phyloP scores from a whole-genome alignment of 1,284 basidiomycete genomes.

The Ceratobasidium sp. region DNA sequence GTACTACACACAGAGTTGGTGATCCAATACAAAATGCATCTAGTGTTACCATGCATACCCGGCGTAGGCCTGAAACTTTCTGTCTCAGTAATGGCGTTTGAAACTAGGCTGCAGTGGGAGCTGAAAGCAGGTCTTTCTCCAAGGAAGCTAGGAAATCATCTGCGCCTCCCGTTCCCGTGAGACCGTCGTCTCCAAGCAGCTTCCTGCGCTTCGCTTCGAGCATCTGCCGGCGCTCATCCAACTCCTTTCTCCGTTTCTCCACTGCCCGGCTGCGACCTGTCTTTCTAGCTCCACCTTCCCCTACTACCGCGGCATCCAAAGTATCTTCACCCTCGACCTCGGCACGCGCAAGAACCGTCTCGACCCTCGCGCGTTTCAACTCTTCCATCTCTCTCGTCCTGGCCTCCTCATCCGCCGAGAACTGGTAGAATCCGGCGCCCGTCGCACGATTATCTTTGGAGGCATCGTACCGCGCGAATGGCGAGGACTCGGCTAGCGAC shows the following conservation, averaged over 20 bases:
- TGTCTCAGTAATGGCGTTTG: not conserved
- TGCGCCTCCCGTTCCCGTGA: constrained; percentile 60
- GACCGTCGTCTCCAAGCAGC: constrained; percentile 51
- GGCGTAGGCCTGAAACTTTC: not conserved
- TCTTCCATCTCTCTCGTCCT: constrained; percentile 82
- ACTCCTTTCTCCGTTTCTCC: constrained; percentile 80
- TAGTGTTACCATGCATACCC: not conserved
- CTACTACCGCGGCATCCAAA: too few relatives aligned
- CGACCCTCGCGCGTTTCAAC: constrained; percentile 69
- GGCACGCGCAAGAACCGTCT: constrained; percentile 74
- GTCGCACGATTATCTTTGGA: constrained; percentile 83
- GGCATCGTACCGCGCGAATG: constrained; percentile 85
- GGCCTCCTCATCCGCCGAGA: constrained; percentile 82
- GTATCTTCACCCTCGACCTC: constrained; percentile 69
- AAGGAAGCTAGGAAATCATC: constrained; percentile 73
- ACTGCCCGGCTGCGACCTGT: constrained; percentile 65
- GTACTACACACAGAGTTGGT: not conserved
- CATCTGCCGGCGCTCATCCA: constrained; percentile 78
- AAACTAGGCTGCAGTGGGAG: not conserved
- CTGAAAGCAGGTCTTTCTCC: constrained; percentile 60
- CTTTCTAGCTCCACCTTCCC: not conserved
- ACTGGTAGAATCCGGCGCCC: constrained; percentile 90
- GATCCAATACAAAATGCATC: not conserved
- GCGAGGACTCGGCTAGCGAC: constrained; percentile 74
- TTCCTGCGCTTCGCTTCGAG: constrained; percentile 86